phyloP scores from a whole-genome alignment of 2,329 filamentous ascomycete species.

The Ilyonectria sp. region DNA sequence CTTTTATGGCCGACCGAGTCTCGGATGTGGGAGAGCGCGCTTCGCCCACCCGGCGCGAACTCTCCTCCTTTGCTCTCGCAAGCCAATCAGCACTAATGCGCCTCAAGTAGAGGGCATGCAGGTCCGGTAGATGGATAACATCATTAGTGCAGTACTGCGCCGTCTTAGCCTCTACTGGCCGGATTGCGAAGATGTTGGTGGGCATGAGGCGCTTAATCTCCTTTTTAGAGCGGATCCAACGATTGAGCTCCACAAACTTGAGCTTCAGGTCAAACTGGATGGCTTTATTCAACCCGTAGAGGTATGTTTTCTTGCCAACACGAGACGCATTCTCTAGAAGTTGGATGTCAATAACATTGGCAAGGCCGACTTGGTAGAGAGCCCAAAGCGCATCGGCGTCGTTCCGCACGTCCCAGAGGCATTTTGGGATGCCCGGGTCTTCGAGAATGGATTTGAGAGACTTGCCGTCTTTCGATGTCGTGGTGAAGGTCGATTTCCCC shows the following conservation, averaged over 20 bases:
- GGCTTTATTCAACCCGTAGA: neutral
- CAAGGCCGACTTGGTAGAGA: constrained; percentile 1
- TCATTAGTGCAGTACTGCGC: constrained; percentile 16
- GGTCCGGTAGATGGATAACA: constrained; percentile 8
- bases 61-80: neutral
- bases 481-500: neutral
- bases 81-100: neutral
- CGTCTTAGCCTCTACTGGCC: constrained; percentile 2
- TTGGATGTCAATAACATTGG: constrained; percentile 8
- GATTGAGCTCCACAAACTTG: neutral
- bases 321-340: constrained; percentile 17
- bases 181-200: neutral
- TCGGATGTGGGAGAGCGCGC: neutral
- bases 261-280: neutral
- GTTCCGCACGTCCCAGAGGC: constrained; percentile 21
- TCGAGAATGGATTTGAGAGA: constrained; percentile 5
- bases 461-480: neutral
- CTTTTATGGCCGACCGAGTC: neutral
- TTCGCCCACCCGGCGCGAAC: neutral
- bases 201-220: neutral
- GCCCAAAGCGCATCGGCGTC: constrained; percentile 22
- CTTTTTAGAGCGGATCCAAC: constrained; percentile 1
- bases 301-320: neutral
- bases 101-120: neutral
- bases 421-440: neutral